Base-by-base conservation (phyloP, 73 alveolate species). In the Tetrahymena malaccensis region DNA sequence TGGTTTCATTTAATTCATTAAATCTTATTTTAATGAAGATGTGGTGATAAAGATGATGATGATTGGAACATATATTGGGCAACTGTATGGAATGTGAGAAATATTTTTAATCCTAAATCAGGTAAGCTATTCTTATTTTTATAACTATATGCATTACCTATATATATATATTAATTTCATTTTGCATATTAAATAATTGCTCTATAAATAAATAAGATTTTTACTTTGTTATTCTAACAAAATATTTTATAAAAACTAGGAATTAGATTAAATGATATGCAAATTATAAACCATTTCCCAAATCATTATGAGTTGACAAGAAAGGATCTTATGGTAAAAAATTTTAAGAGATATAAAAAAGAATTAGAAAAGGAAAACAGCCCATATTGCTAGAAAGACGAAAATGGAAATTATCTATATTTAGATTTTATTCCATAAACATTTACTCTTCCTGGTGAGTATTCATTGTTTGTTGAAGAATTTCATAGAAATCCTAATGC, bases 241-340 rank as follows among this genome's bases (percentile, higher is more conserved):
- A 22, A 56, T 10, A 7, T 6, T 22, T 56, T 40, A 56, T 56
- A 56, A 70, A 27, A 70, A 70, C 33, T 70, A 70, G 97, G 97
- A 16, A 85, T 95, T 25, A 85, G 97, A 94, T 56, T 85, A 34
- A 96, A 95, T 55, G 98, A 97, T 94, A 96, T 85, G 97, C 98
- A 99, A 98, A 97, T 99, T 17, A 97, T 99, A 40, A 99, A 99
- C 96, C 99, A 99, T 96, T 99, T 98, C 96, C 99, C 99, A 43
- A 99, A 99, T 98, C 99, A 99, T 98, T 99, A 99, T 95, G 99
- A 99, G 96, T 97, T 99, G 34, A 99, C 99, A 27, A 96, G 99
- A 93, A 99, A 99, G 97, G 99, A 99, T 96, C 96, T 99, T 43
- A 99, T 99, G 99, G 99, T 98, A 17, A 99, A 98, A 96, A 99